A percentile compares a stretch with the other conserved stretches of the same genome.
phyloP scores from a whole-genome alignment of 1,284 basidiomycete species.

The Cryptococcus sp. region DNA sequence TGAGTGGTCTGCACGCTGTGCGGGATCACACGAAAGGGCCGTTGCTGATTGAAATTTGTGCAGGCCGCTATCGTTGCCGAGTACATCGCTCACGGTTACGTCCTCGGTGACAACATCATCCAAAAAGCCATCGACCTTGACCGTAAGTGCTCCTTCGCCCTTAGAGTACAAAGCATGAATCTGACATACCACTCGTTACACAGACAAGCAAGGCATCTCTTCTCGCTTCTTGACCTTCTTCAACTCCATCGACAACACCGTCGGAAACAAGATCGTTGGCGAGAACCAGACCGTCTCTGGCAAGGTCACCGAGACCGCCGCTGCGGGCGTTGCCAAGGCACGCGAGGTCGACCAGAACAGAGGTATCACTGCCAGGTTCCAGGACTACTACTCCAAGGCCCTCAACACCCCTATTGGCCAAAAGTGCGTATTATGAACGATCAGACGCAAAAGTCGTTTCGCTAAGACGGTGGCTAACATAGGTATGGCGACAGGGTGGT shows the following conservation, averaged over 20 bases:
- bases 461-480: slow-evolving; percentile 9
- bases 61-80: slow-evolving; percentile 72
- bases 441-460: neutral
- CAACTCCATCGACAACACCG: slow-evolving; percentile 65
- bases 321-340: slow-evolving; percentile 65
- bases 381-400: slow-evolving; percentile 76
- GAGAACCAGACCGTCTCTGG: slow-evolving; percentile 65
- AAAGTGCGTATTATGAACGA: slow-evolving; percentile 49
- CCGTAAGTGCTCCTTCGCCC: slow-evolving; percentile 57
- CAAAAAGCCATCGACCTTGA: slow-evolving; percentile 85
- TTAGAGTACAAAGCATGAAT: neutral
- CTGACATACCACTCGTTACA: neutral
- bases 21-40: neutral
- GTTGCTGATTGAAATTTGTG: slow-evolving; percentile 15
- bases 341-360: slow-evolving; percentile 77
- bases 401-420: slow-evolving; percentile 73
- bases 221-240: slow-evolving; percentile 77
- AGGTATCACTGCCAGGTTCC: slow-evolving; percentile 68
- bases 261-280: slow-evolving; percentile 63
- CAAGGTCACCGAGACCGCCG: slow-evolving; percentile 61
- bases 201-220: slow-evolving; percentile 84
- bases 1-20: slow-evolving; percentile 21
- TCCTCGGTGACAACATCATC: slow-evolving; percentile 73
- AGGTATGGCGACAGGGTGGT: slow-evolving; percentile 43
- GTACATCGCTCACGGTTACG: slow-evolving; percentile 79